A percentile compares a stretch with the other conserved stretches of the same genome.
Evolutionary conservation across 2,329 filamentous ascomycete species (phyloP).

Genomic region (Penicillium sp.): DNA sequence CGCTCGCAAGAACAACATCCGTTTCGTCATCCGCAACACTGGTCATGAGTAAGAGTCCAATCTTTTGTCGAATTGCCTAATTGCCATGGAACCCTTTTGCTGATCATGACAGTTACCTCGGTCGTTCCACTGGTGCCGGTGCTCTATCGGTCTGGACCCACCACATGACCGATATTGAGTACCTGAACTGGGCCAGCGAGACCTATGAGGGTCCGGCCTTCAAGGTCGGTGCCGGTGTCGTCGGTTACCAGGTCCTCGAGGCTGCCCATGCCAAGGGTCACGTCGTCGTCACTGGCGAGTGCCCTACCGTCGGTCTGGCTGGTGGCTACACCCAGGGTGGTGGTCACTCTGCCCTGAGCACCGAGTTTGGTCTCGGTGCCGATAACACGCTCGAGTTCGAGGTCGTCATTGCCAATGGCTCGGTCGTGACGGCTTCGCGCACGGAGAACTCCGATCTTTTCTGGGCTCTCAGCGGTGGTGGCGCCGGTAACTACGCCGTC

Average conservation of each 20-base stretch:
- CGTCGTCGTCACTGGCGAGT: constrained; percentile 55
- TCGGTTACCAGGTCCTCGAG: constrained; percentile 51
- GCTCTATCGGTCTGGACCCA: constrained; percentile 38
- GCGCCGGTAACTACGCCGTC: constrained; percentile 59
- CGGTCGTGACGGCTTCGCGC: constrained; percentile 17
- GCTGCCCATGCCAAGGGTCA: constrained; percentile 48
- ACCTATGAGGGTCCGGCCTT: constrained; percentile 53
- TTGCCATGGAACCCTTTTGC: neutral
- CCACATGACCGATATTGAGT: constrained; percentile 29
- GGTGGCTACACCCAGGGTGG: constrained; percentile 63
- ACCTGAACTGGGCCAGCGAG: constrained; percentile 35
- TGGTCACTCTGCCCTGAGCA: constrained; percentile 56
- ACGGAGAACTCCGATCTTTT: constrained; percentile 20
- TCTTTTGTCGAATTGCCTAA: neutral
- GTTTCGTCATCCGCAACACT: constrained; percentile 48
- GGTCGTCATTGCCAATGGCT: constrained; percentile 37
- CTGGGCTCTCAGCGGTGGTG: constrained; percentile 25
- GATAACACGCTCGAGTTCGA: constrained; percentile 51
- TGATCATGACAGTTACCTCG: constrained; percentile 36
- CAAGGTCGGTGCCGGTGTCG: constrained; percentile 55
- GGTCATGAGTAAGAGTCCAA: constrained; percentile 38
- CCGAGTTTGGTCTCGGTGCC: constrained; percentile 56
- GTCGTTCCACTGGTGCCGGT: constrained; percentile 61
- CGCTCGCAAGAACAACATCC: constrained; percentile 50
- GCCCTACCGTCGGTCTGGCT: constrained; percentile 56